These are phyloP conservation scores for Senna siamea DNA, from an alignment of 306 rosid genomes.

Conservation along the genomic window DNA sequence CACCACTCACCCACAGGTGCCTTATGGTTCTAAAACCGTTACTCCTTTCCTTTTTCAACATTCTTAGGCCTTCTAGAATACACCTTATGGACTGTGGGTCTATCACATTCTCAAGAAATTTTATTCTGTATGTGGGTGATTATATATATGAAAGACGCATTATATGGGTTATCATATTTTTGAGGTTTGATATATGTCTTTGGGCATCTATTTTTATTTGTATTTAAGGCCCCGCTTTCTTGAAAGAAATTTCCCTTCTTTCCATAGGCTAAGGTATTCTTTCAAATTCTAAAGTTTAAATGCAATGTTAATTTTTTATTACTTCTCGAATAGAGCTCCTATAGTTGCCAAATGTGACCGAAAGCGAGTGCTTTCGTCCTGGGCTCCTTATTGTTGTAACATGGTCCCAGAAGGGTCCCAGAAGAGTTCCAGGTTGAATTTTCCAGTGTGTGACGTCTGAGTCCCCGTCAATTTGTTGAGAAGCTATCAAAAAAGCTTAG, in stretches of 20 bases:
- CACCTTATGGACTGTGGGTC: too few relatives aligned
- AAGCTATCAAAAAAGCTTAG: slow-evolving; percentile 77
- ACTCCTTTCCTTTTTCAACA: too few relatives aligned
- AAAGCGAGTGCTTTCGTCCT: slow-evolving; percentile 77
- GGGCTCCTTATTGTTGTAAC: slow-evolving; percentile 75
- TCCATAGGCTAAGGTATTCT: not conserved
- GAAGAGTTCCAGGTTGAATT: slow-evolving; percentile 76
- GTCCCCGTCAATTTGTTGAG: slow-evolving; percentile 82
- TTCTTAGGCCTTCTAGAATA: too few relatives aligned
- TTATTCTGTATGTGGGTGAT: too few relatives aligned
- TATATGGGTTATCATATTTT: slow-evolving; percentile 18
- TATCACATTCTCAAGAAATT: too few relatives aligned
- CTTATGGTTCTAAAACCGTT: too few relatives aligned
- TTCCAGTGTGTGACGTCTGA: slow-evolving; percentile 78
- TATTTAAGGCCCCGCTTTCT: not conserved
- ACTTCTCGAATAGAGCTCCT: slow-evolving; percentile 71
- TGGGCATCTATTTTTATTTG: not conserved
- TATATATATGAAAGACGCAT: not conserved
- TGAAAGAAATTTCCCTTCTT: not conserved
- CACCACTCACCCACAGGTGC: too few relatives aligned
- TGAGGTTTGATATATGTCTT: slow-evolving; percentile 15
- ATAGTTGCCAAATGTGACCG: slow-evolving; percentile 89
- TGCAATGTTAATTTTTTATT: slow-evolving; percentile 20
- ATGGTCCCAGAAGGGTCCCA: slow-evolving; percentile 74
- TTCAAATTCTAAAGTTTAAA: slow-evolving; percentile 15